phyloP scores from a whole-genome alignment of 345 rosid genomes.

The Acer saccharum region DNA sequence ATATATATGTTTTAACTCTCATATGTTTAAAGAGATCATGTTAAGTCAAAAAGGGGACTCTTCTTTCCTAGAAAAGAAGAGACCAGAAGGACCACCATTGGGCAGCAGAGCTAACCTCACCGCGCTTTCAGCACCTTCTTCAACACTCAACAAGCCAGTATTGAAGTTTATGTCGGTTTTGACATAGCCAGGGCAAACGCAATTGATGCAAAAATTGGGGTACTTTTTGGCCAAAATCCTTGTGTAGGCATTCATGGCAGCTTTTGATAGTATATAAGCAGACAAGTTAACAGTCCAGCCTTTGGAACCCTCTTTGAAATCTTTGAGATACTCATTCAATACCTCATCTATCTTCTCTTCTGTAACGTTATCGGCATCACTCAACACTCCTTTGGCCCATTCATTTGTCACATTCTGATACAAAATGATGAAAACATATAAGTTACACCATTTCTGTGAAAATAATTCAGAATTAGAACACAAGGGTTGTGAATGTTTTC shows the following conservation, averaged over 20 bases:
- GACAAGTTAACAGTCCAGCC: too few relatives aligned
- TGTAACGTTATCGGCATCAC: conserved; percentile 45
- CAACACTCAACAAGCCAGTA: conserved; percentile 32
- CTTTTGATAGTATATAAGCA: conserved; percentile 46
- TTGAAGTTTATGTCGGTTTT: conserved; percentile 42
- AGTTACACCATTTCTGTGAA: neutral
- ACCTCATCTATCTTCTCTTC: conserved; percentile 47
- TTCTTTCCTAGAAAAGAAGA: conserved; percentile 37
- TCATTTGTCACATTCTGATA: conserved; percentile 36
- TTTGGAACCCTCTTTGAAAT: conserved; percentile 42
- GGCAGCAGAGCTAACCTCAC: conserved; percentile 44
- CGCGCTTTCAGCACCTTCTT: conserved; percentile 50
- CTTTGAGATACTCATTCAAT: conserved; percentile 37
- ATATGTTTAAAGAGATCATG: neutral
- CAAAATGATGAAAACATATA: neutral
- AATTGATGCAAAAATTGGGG: conserved; percentile 35
- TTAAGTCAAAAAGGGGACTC: conserved; percentile 31
- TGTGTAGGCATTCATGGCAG: conserved; percentile 46
- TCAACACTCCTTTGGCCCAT: conserved; percentile 40
- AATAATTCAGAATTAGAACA: neutral
- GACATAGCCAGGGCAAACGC: conserved; percentile 59
- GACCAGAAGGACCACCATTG: conserved; percentile 45
- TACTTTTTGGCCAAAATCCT: conserved; percentile 46
- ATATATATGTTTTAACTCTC: neutral
- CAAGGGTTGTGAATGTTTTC: neutral